These are phyloP conservation scores for Acmispon strigosus DNA, from an alignment of 306 rosid species.

Conservation along the genomic window DNA sequence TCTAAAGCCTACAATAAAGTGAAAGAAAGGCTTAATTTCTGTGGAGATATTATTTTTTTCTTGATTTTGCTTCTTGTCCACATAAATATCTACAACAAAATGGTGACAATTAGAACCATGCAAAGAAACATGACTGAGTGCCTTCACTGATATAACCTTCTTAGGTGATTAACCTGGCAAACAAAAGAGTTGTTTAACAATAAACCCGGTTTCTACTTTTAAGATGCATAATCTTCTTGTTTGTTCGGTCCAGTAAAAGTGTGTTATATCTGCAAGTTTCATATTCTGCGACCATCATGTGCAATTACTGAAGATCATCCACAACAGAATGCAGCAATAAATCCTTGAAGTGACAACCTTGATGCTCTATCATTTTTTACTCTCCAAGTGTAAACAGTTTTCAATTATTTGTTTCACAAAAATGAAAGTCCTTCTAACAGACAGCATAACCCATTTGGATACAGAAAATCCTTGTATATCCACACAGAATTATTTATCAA, in stretches of 20 bases:
- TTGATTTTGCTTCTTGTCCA: neutral
- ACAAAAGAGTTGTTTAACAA: neutral
- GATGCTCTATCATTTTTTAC: neutral
- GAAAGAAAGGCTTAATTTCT: neutral
- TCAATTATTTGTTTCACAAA: neutral
- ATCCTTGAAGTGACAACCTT: neutral
- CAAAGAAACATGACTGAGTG: neutral
- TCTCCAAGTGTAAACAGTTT: neutral
- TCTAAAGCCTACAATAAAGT: conserved; percentile 63
- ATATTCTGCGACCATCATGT: neutral
- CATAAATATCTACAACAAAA: neutral
- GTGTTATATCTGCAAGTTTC: neutral
- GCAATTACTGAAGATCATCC: neutral
- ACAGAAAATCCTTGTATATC: neutral
- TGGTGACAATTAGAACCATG: neutral
- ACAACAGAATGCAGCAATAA: neutral
- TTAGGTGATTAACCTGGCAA: conserved; percentile 2
- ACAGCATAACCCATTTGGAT: conserved; percentile 4
- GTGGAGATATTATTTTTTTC: neutral
- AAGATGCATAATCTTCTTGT: neutral
- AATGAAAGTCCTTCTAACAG: neutral
- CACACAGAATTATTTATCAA: neutral
- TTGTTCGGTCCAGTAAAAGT: neutral
- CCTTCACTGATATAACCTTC: neutral
- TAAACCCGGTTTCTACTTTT: neutral